phyloP scores from a whole-genome alignment of 2,329 filamentous ascomycete genomes.

The Huntiella abstrusa region DNA sequence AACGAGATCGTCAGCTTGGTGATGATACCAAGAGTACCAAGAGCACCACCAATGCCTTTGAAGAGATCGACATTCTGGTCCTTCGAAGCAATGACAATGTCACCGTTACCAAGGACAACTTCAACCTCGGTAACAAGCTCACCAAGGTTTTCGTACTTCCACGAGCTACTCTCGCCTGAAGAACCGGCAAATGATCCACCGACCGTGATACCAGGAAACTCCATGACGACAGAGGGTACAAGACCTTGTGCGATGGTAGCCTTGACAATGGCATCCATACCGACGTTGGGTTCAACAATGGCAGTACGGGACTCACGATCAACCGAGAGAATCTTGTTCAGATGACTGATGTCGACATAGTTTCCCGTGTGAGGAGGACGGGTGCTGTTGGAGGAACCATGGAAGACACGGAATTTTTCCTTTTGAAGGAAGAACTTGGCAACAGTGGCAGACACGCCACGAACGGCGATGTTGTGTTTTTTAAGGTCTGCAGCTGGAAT shows the following conservation, averaged over 20 bases:
- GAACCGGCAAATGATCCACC: slow-evolving; percentile 50
- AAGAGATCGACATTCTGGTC: slow-evolving; percentile 39
- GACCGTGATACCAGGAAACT: slow-evolving; percentile 54
- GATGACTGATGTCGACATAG: slow-evolving; percentile 46
- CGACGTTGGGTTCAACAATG: slow-evolving; percentile 51
- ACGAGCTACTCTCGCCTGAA: slow-evolving; percentile 49
- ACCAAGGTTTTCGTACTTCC: slow-evolving; percentile 48
- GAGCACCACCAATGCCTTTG: slow-evolving; percentile 42
- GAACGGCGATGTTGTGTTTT: slow-evolving; percentile 26
- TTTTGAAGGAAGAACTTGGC: slow-evolving; percentile 24
- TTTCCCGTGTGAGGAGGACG: slow-evolving; percentile 32
- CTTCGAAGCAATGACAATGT: slow-evolving; percentile 31
- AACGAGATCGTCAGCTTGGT: slow-evolving; percentile 44
- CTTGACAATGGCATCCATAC: slow-evolving; percentile 45
- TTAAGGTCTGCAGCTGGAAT: not conserved
- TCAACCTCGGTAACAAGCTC: slow-evolving; percentile 41
- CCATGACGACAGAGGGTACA: slow-evolving; percentile 49
- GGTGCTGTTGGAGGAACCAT: slow-evolving; percentile 62
- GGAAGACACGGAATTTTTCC: slow-evolving; percentile 52
- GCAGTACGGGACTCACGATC: slow-evolving; percentile 34
- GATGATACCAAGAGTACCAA: slow-evolving; percentile 48
- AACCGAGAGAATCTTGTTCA: slow-evolving; percentile 43
- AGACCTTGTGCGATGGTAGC: slow-evolving; percentile 36
- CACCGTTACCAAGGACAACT: slow-evolving; percentile 44
- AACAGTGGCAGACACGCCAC: slow-evolving; percentile 24